Conservation (phyloP, 2,329 filamentous ascomycete genomes). For the Penicillium concentricum region DNA sequence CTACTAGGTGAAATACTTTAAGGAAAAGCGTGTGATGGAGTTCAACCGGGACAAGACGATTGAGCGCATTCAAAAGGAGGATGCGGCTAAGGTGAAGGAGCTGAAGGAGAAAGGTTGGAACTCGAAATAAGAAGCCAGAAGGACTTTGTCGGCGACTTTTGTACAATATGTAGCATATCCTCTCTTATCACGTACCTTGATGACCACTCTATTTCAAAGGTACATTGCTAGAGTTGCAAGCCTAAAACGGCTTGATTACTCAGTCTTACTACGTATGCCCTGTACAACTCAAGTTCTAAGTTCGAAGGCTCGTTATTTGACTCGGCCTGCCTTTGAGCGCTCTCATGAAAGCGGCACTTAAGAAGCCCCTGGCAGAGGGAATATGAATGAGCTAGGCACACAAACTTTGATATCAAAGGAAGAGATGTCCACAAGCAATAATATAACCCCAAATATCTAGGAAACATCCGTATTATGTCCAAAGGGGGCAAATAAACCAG, state of each 20-base stretch:
- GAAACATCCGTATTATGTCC: slow-evolving; percentile 15
- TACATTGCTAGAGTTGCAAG: neutral
- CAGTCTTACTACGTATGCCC: neutral
- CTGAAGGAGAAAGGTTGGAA: slow-evolving; percentile 44
- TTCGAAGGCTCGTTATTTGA: neutral
- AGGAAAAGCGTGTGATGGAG: slow-evolving; percentile 92
- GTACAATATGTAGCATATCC: slow-evolving; percentile 33
- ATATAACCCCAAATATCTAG: neutral
- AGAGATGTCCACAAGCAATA: neutral
- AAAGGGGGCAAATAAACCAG: slow-evolving; percentile 5
- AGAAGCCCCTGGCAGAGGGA: neutral
- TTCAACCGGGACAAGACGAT: slow-evolving; percentile 79
- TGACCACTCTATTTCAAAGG: slow-evolving; percentile 7
- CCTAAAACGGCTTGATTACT: neutral
- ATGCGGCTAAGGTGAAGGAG: slow-evolving; percentile 61
- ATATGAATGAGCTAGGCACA: neutral
- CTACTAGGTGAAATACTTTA: slow-evolving; percentile 87
- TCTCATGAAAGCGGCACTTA: neutral
- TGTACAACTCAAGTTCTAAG: neutral
- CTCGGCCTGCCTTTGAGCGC: neutral
- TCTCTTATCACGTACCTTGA: slow-evolving; percentile 19
- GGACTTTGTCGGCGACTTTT: slow-evolving; percentile 11
- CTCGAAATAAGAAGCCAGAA: slow-evolving; percentile 18
- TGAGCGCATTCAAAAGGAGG: slow-evolving; percentile 70
- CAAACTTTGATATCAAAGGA: neutral